Conservation (phyloP, 805 yeast genomes). For the Naumovozyma baii region DNA sequence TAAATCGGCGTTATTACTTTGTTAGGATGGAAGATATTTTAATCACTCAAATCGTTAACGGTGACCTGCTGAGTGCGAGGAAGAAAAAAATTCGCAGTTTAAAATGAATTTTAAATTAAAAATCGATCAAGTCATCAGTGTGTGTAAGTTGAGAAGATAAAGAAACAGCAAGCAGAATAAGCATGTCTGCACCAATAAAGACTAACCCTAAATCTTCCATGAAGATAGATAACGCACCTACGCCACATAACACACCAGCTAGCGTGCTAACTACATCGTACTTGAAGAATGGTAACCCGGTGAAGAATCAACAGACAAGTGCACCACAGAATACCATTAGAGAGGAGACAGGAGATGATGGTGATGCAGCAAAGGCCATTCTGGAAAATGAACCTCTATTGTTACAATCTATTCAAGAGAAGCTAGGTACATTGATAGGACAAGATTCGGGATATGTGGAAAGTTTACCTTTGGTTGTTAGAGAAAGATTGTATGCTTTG, state of each 20-base stretch:
- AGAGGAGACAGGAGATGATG: conserved; percentile 45
- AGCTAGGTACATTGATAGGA: conserved; percentile 76
- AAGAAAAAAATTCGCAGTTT: too few species aligned
- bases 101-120: too few species aligned
- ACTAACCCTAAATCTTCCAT: conserved; percentile 40
- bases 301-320: conserved; percentile 14
- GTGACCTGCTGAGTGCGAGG: too few species aligned
- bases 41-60: too few species aligned
- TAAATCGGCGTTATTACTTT: too few species aligned
- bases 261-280: conserved; percentile 61
- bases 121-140: too few species aligned
- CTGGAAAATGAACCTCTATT: conserved; percentile 68
- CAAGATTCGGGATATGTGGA: conserved; percentile 79
- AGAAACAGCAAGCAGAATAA: not conserved
- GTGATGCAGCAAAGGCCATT: conserved; percentile 17
- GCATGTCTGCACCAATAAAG: conserved; percentile 84
- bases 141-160: too few species aligned
- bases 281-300: conserved; percentile 50
- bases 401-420: conserved; percentile 81
- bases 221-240: conserved; percentile 85
- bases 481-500: conserved; percentile 69
- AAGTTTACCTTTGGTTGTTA: conserved; percentile 59
- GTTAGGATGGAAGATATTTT: too few species aligned
- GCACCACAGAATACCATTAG: conserved; percentile 52
- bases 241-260: conserved; percentile 98